phyloP scores from a whole-genome alignment of 2,329 filamentous ascomycete genomes.

The Waltergamsia citrina region DNA sequence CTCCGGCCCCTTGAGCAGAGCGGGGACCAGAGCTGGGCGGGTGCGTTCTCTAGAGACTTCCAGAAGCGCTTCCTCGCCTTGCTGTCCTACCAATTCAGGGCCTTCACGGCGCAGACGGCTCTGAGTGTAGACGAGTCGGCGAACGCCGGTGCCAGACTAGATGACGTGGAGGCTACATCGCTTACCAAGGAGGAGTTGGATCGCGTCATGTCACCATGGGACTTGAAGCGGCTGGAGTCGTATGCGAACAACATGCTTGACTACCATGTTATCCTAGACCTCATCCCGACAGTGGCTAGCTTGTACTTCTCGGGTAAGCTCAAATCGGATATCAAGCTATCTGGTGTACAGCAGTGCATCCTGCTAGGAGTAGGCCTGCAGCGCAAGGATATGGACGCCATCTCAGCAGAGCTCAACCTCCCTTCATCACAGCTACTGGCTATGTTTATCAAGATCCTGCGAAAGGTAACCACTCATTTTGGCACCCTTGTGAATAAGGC shows the following conservation, averaged over 20 bases:
- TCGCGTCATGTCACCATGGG: constrained; percentile 72
- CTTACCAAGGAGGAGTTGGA: constrained; percentile 73
- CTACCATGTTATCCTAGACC: constrained; percentile 92
- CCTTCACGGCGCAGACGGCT: constrained; percentile 68
- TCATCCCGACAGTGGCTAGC: constrained; percentile 72
- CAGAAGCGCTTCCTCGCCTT: constrained; percentile 86
- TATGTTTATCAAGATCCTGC: constrained; percentile 94
- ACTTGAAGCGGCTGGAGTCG: constrained; percentile 87
- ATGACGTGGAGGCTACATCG: constrained; percentile 45
- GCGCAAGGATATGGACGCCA: constrained; percentile 71
- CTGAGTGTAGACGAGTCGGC: constrained; percentile 80
- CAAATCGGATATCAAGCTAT: constrained; percentile 56
- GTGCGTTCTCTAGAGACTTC: constrained; percentile 86
- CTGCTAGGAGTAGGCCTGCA: constrained; percentile 88
- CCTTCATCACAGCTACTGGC: constrained; percentile 74
- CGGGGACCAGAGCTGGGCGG: constrained; percentile 75
- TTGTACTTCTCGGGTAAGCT: constrained; percentile 81
- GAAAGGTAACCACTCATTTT: constrained; percentile 78
- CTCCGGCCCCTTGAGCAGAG: constrained; percentile 63
- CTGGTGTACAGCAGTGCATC: constrained; percentile 76
- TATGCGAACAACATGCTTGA: constrained; percentile 97
- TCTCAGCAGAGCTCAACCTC: constrained; percentile 71
- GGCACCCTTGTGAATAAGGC: constrained; percentile 64
- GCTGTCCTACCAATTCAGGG: constrained; percentile 84
- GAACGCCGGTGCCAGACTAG: constrained; percentile 58